Base-by-base conservation (phyloP, 345 rosid species). In the Citrus maxima region DNA sequence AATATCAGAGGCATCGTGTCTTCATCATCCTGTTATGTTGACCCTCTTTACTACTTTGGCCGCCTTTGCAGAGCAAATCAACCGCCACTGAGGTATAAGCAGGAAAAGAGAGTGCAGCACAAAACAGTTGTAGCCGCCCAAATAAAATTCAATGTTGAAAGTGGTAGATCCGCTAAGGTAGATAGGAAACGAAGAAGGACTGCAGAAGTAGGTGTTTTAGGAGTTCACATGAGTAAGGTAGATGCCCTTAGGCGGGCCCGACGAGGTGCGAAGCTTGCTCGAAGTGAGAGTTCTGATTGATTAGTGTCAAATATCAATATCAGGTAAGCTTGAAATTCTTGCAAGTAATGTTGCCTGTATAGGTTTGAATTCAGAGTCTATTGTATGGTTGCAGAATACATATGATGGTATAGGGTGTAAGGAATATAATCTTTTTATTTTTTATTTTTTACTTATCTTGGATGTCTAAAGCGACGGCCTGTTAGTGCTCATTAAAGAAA, bases 31-130 rank as follows among this genome's bases (percentile, higher is more conserved):
- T 90, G 86, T 80, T 87, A 87, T 73, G 85, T 88, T 61, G 89
- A 91, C 37, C 96, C 97, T 81, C 83, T 87, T 21, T 88, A 87
- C 85, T 89, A 89, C 78, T 91, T 89, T 80, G 93, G 93, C 35
- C 86, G 74, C 70, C 81, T 85, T 61, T 86, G 90, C n/a, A 88
- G 88, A 80, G 81, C 72, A 64, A 84, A 76, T 77, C 82, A 80
- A 75, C 82, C 84, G 7, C 77, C 86, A 55, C n/a, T 80, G 68
- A 49, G 70, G 63, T 60, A 71, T 73, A 75, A 79, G 63, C 76
- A 79, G 30, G 84, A 82, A 78, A 76, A 66, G 32, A 72, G 77
- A 56, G 78, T 40, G 72, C 58, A 51, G 65, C 59, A 66, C 8
- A 28, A 79, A 70, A 82, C 51, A 35, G 70, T 55, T 19, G 71